A percentile compares a stretch with the other conserved stretches of the same genome.
Conservation (phyloP, 2,329 filamentous ascomycete genomes). For the Gnomoniopsis smithogilvyi region DNA sequence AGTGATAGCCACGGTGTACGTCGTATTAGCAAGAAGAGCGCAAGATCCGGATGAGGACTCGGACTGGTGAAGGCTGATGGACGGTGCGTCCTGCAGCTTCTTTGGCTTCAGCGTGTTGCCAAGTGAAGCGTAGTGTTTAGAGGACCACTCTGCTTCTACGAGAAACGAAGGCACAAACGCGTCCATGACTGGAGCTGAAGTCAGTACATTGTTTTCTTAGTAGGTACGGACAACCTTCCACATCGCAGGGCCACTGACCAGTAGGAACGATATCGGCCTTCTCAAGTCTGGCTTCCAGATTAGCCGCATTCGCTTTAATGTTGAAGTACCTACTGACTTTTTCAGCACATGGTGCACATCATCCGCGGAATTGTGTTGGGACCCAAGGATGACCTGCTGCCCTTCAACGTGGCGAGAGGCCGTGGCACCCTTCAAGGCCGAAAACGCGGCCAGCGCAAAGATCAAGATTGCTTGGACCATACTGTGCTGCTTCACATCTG, state of each 20-base stretch:
- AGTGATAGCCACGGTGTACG: slow-evolving; percentile 33
- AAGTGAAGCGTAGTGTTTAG: slow-evolving; percentile 34
- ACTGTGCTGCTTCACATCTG: no score
- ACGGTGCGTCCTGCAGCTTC: slow-evolving; percentile 31
- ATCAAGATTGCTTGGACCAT: no score
- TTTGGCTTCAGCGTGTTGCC: slow-evolving; percentile 47
- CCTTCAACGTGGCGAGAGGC: no score
- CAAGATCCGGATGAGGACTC: slow-evolving; percentile 7
- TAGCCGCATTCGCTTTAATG: not conserved
- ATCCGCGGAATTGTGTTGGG: no score
- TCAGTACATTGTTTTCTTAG: not conserved
- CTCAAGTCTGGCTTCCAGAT: slow-evolving; percentile 19
- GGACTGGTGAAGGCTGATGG: slow-evolving; percentile 27
- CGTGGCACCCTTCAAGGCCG: no score
- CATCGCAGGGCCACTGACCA: no score
- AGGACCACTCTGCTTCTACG: slow-evolving; percentile 45
- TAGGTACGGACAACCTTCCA: no score
- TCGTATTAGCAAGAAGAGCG: slow-evolving; percentile 16
- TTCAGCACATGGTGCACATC: no score
- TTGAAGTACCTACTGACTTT: no score
- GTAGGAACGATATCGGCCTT: slow-evolving; percentile 53
- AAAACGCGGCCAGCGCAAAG: no score
- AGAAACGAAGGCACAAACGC: slow-evolving; percentile 54
- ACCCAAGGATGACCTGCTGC: no score
- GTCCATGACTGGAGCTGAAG: slow-evolving; percentile 47